Base-by-base conservation (phyloP, 441 rosid genomes). In the Geranium incanum region DNA sequence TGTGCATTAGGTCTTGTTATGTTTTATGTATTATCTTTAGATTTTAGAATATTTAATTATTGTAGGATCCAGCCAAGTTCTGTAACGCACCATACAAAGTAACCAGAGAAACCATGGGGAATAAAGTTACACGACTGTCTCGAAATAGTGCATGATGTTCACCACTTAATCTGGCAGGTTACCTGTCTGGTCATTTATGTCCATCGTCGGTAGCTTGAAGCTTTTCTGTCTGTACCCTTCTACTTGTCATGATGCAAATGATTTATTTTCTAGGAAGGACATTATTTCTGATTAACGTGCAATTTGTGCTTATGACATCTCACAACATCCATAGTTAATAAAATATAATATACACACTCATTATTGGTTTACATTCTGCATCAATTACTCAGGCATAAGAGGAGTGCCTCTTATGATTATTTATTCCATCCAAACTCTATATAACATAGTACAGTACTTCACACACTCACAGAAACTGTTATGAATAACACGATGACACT, bases 401-500 rank as follows among this genome's bases (percentile, higher is more conserved):
- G 75, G 69, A 67, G 72, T 50, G 79, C 81, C 79, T 74, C 73
- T 74, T 68, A 76, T 71, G 66, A 74, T 81, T 78, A 67, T 19
- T 74, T 64, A 63, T 37, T 64, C 18, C 18, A 70, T 68, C 75
- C 65, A 71, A 74, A 18, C 73, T 68, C 69, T 70, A 36, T 70
- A 57, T 70, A 75, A 63, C 36, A 69, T 57, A 52, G 68, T 13
- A 76, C 85, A 63, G 66, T 62, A 21, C 36, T 23, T 79, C 72
- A 16, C 65, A 71, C 71, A 50, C 57, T 50, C 63, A 71, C 55
- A 64, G 16, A 62, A 71, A 65, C 11, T 72, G 59, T 68, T 75
- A 74, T 55, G 39, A 65, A 52, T 67, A 68, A 69, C 76, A 71
- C 19, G 19, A 38, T 36, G 59, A 48, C 52, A 70, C 70, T 60